Conservation (phyloP, 106 monocot species). For the Dactylorhiza incarnata region DNA sequence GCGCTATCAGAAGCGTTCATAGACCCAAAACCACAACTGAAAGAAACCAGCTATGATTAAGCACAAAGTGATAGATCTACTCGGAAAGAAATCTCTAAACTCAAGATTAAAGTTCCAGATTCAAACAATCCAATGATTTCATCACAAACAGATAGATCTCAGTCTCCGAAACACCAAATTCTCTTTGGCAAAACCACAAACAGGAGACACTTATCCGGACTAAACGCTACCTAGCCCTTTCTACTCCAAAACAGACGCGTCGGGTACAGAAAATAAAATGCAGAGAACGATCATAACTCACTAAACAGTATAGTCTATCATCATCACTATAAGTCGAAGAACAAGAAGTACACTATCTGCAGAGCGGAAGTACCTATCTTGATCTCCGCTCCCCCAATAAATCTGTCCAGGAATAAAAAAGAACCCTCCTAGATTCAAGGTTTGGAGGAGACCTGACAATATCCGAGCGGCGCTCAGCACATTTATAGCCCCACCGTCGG, state of each 20-base stretch:
- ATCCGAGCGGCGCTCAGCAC: no score
- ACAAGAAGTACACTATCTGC: neutral
- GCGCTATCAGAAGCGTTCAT: neutral
- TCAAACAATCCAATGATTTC: neutral
- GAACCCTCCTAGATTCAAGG: neutral
- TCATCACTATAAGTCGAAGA: neutral
- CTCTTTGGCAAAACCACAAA: neutral
- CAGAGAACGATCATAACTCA: neutral
- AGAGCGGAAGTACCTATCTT: neutral
- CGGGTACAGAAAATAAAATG: no score
- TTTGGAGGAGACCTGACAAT: no score
- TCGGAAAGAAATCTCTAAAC: neutral
- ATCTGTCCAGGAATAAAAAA: neutral
- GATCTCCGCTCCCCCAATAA: neutral
- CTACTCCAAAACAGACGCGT: neutral
- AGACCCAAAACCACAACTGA: neutral
- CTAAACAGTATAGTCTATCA: neutral
- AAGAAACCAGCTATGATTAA: neutral
- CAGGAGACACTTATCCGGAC: neutral
- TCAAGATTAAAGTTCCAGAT: neutral
- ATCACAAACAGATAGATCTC: neutral
- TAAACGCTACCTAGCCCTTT: neutral
- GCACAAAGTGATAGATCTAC: neutral
- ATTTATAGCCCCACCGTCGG: no score
- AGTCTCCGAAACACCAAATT: neutral